Evolutionary conservation across 495 filamentous ascomycete species (phyloP), one percentile per base, ranked within the genome.

Genomic region (Hypomontagnella submonticulosa): DNA sequence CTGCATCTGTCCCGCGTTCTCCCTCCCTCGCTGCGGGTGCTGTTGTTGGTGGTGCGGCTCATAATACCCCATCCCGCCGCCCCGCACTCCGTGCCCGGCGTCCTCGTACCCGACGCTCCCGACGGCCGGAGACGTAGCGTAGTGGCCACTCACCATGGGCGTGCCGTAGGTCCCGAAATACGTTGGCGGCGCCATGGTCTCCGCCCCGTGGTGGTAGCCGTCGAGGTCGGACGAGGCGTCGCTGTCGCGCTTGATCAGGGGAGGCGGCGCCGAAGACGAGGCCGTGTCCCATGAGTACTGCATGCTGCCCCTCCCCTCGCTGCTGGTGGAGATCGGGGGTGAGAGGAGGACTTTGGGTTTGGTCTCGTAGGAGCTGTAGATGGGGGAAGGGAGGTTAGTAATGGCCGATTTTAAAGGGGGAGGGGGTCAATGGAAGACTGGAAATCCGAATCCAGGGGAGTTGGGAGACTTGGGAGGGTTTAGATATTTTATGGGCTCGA

Each of bases 331-430:
- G 19, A 46, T 47, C 4, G 54, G 54, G 4, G 48, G 47, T 15
- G 54, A 48, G 8, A 61, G 48, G 13, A 56, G 36, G 4, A 20
- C 42, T 7, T 59, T 66, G 4, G 16, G 16, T 20, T 61, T 67
- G 3, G 7, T 37, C 30, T 54, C 46, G 51, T 61, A 61, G 15
- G 43, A 42, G 23, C 51, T 61, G 13, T 4, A 12, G 33, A 16
- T 7, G 18, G 23, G 23, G 6, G 36, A 38, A 11, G n/a, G n/a
- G 11, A 13, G 42, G 30, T 59, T 38, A 49, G 56, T 42, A 19
- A 32, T 27, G 23, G 23, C 6, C 6, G 6, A 27, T 27, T 27
- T 27, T 27, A 27, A n/a, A n/a, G n/a, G n/a, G n/a, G n/a, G n/a
- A n/a, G n/a, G 23, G 23, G 23, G 23, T 27, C 6, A 6, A 27